Evolutionary conservation across 495 filamentous ascomycete species (phyloP), one percentile per base, ranked within the genome.

Genomic region (Xylaria cubensis): DNA sequence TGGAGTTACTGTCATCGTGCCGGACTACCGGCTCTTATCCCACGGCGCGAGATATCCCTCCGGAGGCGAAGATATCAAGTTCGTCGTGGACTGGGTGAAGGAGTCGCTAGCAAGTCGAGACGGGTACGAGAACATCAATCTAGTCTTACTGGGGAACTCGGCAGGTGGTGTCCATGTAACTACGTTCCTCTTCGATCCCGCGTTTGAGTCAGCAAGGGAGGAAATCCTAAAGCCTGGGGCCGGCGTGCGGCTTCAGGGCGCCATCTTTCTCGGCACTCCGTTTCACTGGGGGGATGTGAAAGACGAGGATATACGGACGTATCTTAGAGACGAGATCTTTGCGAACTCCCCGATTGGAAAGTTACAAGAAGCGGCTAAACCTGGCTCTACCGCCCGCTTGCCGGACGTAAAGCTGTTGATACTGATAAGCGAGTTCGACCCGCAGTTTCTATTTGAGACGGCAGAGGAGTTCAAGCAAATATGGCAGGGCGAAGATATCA

Each of bases 131-230:
- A 76, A 71, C 13, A 75, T 80, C 44, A 78, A 85, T 68, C 61
- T 86, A 10, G 79, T 80, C 63, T 48, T 86, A 7, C 64, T 84
- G 61, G 84, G 84, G 0, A 85, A 86, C 69, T 84, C 82, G 19
- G 83, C 83, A 0, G 83, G 83, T 21, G 83, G 83, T 19, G 79
- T 82, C 6, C 83, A 85, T 68, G 53, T 76, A 12, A 53, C 78
- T 1, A 84, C 83, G 0, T 85, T 80, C 44, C 64, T 84, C 34
- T 70, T 85, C 36, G 78, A 69, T 13, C 64, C 68, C 3, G 63
- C 15, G 0, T 82, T 81, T 50, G 74, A 76, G 50, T 76, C 68
- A 44, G 73, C 78, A 39, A 75, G 80, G 36, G 72, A 74, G 5
- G 72, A 62, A 1, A 39, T 76, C 15, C 3, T 70, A 12, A 70